A percentile compares a stretch with the other conserved stretches of the same genome.
phyloP scores from a whole-genome alignment of 2,329 filamentous ascomycete species.

The Colletotrichum caudatum region DNA sequence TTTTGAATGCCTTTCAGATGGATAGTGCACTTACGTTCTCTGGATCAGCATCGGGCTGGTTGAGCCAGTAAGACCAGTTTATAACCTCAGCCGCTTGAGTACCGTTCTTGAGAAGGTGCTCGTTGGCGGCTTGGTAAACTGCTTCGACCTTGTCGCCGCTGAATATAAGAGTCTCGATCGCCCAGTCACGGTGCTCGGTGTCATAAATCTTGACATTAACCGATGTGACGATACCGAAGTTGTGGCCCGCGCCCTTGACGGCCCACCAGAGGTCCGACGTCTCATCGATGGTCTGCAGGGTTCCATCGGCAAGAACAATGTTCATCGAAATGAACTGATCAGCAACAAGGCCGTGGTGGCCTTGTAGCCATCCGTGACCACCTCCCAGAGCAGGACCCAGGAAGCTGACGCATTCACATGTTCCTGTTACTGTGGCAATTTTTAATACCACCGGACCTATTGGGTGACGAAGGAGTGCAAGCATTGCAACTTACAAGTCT shows the following conservation, averaged over 20 bases:
- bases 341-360: slow-evolving; percentile 63
- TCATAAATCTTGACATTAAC: slow-evolving; percentile 63
- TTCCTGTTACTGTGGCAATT: slow-evolving; percentile 56
- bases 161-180: slow-evolving; percentile 59
- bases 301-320: slow-evolving; percentile 64
- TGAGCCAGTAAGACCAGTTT: slow-evolving; percentile 64
- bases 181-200: slow-evolving; percentile 54
- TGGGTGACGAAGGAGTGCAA: not conserved
- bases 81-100: slow-evolving; percentile 58
- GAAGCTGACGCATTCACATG: slow-evolving; percentile 64
- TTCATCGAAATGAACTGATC: slow-evolving; percentile 66
- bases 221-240: slow-evolving; percentile 69
- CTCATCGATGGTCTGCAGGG: slow-evolving; percentile 52
- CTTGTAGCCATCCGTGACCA: slow-evolving; percentile 67
- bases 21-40: slow-evolving; percentile 49
- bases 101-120: slow-evolving; percentile 57
- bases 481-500: slow-evolving; percentile 55
- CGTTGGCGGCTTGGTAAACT: slow-evolving; percentile 60
- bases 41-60: slow-evolving; percentile 55
- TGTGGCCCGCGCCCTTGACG: slow-evolving; percentile 68
- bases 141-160: slow-evolving; percentile 62
- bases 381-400: slow-evolving; percentile 67
- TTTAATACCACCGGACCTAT: not conserved
- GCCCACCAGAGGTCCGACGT: slow-evolving; percentile 69
- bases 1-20: not conserved